Evolutionary conservation across 2,329 filamentous ascomycete genomes (phyloP), one percentile per base, ranked within the genome.

Genomic region (Aphanocladium album): DNA sequence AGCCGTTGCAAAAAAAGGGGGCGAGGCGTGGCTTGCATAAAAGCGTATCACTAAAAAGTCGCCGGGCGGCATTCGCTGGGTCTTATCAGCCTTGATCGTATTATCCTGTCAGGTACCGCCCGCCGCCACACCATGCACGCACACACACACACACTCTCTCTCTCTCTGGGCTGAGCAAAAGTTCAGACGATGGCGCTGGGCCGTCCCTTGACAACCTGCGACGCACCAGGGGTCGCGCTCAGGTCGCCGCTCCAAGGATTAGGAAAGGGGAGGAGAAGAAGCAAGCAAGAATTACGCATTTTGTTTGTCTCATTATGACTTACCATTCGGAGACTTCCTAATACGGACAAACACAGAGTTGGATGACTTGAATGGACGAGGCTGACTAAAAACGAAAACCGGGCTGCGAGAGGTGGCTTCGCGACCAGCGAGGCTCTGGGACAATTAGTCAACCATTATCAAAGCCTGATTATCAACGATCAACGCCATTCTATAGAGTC

Each of bases 21-120:
- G 35, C 35, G 35, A 39, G n/a, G 23, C 50, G 50, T 53, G 50
- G 50, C 50, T 53, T 53, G 50, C 50, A 53, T 53, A 23, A 51
- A 51, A 35, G 35, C 35, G 35, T 39, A 39, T 39, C 35, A 39
- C 35, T 39, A 39, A 39, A 39, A 39, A 39, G 35, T 39, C 35
- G 35, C 35, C 35, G 35, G 35, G 11, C 35, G 35, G 35, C 35
- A 39, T 4, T 39, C 35, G 35, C 35, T 30, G 30, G 12, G 7
- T 39, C 3, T 39, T 39, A 39, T 39, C 12, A 39, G 35, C 35
- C n/a, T 39, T 8, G 9, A 14, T 39, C 9, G 35, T 17, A 14
- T 35, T 35, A 12, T 14, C 16, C 35, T 39, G 5, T 12, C 35
- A 17, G 11, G 35, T 39, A 30, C 35, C 35, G 35, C 12, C 12